phyloP scores from a whole-genome alignment of 306 rosid species.

The Fagus sylvatica region DNA sequence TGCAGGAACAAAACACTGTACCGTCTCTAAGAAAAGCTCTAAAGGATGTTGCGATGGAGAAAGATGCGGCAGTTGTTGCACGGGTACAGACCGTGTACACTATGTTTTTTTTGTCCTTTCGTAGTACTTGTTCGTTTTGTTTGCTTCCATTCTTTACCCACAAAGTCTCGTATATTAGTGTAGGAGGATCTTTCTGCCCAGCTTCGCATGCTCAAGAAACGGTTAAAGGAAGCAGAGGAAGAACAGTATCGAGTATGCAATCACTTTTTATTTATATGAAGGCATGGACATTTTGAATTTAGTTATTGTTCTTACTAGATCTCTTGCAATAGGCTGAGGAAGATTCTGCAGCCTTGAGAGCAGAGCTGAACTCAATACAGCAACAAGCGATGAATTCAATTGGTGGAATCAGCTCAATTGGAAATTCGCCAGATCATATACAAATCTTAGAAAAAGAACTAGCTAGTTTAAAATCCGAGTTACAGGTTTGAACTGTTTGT shows the following conservation, averaged over 20 bases:
- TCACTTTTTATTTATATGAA: conserved; percentile 14
- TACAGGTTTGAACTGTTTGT: conserved; percentile 49
- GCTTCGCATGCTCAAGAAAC: conserved; percentile 81
- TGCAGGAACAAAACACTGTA: conserved; percentile 69
- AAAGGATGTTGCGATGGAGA: conserved; percentile 95
- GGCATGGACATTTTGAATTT: not conserved
- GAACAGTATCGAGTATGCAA: conserved; percentile 87
- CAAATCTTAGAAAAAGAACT: conserved; percentile 74
- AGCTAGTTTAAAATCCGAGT: conserved; percentile 60
- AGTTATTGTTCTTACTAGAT: conserved; percentile 28
- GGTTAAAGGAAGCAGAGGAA: conserved; percentile 88
- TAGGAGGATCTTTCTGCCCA: conserved; percentile 94
- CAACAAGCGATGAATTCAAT: conserved; percentile 74
- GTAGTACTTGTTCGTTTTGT: conserved; percentile 14
- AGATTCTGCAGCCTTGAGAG: conserved; percentile 91
- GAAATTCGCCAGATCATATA: conserved; percentile 59
- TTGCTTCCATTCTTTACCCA: conserved; percentile 9
- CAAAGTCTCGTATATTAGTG: conserved; percentile 25
- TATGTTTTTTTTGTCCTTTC: not conserved
- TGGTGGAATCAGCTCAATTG: conserved; percentile 45
- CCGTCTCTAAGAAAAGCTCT: conserved; percentile 91
- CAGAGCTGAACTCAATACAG: conserved; percentile 81
- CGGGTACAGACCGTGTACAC: conserved; percentile 43
- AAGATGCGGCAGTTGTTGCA: conserved; percentile 94
- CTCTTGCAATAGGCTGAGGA: conserved; percentile 85